Evolutionary conservation across 352 stramenopile genomes (phyloP), one percentile per base, ranked within the genome.

Genomic region (Pythium plurisporium): DNA sequence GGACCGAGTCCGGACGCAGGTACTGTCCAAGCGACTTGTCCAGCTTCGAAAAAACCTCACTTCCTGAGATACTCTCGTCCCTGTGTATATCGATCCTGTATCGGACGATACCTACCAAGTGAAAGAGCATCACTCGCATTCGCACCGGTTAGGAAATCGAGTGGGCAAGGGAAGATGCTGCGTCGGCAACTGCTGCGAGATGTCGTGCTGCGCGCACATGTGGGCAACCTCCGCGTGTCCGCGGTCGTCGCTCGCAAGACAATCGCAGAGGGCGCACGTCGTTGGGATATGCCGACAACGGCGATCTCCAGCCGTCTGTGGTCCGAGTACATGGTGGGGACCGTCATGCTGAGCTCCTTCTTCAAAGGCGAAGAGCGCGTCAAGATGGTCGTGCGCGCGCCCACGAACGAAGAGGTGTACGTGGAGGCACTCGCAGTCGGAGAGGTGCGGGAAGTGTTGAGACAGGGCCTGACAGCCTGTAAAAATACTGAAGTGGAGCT

Each of bases 281-380:
- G 81, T 12, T 95, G 82, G 85, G 30, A 65, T n/a, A 55, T 86
- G 14, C 69, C 71, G 17, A 47, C 73, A 0, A 54, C 59, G 1
- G 76, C 72, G 1, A 59, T 75, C 41, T 55, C 78, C 10, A 83
- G 73, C 36, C 82, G 74, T 25, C 52, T 91, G 33, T 95, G 85
- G 85, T 80, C 68, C n/a, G 82, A 95, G 62, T 95, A 95, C 68
- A 95, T 95, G 85, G 80, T 72, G 6, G 85, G 82, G 41, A 88
- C 79, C 11, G 69, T 69, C 47, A 95, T 95, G 85, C 62, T 93
- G n/a, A 88, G 82, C 67, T 83, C 85, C 5, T 91, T 95, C 62
- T 93, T 82, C 62, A 95, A 95, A 58, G 79, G 81, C 53, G 81
- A 95, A 55, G 85, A 95, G 67, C 85, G 85, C 45, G 69, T 95